Evolutionary conservation across 2,329 filamentous ascomycete genomes (phyloP).

Genomic region (Exophiala alcalophila): DNA sequence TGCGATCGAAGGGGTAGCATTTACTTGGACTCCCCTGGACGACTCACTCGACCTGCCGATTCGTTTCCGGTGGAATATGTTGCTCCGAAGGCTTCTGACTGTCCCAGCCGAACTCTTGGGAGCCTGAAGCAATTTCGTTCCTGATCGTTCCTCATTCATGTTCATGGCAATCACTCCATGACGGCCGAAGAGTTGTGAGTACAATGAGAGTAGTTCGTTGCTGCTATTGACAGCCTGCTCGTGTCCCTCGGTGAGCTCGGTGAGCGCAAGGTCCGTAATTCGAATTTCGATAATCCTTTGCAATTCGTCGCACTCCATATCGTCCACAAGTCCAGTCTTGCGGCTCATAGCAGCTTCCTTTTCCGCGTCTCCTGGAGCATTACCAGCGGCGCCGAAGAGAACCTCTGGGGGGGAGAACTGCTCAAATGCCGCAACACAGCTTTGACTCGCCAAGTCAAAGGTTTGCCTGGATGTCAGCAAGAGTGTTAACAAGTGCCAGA

Average conservation of each 20-base stretch:
- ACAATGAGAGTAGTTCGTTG: slow-evolving; percentile 78
- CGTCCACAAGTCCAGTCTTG: slow-evolving; percentile 60
- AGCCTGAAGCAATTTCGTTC: slow-evolving; percentile 49
- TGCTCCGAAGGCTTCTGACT: slow-evolving; percentile 66
- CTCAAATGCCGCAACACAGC: slow-evolving; percentile 88
- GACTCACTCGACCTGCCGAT: slow-evolving; percentile 47
- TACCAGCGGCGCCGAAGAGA: slow-evolving; percentile 60
- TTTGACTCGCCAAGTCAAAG: slow-evolving; percentile 72
- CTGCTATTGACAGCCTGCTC: slow-evolving; percentile 84
- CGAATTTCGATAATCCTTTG: slow-evolving; percentile 88
- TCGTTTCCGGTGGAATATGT: slow-evolving; percentile 69
- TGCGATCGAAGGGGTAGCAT: slow-evolving; percentile 26
- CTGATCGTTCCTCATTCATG: slow-evolving; percentile 36
- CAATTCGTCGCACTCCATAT: slow-evolving; percentile 80
- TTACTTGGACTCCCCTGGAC: slow-evolving; percentile 21
- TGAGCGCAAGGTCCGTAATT: slow-evolving; percentile 84
- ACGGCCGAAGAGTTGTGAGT: slow-evolving; percentile 74
- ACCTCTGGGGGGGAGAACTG: slow-evolving; percentile 73
- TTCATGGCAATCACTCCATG: slow-evolving; percentile 42
- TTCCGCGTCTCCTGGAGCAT: slow-evolving; percentile 4
- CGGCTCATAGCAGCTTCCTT: slow-evolving; percentile 29
- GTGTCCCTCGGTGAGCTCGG: slow-evolving; percentile 80
- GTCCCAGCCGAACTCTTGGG: slow-evolving; percentile 71
- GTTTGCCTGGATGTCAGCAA: slow-evolving; percentile 84
- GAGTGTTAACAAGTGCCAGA: slow-evolving; percentile 89